These are phyloP conservation scores for Westerdykella sp. DNA, from an alignment of 2,329 filamentous ascomycete species.

Conservation along the genomic window DNA sequence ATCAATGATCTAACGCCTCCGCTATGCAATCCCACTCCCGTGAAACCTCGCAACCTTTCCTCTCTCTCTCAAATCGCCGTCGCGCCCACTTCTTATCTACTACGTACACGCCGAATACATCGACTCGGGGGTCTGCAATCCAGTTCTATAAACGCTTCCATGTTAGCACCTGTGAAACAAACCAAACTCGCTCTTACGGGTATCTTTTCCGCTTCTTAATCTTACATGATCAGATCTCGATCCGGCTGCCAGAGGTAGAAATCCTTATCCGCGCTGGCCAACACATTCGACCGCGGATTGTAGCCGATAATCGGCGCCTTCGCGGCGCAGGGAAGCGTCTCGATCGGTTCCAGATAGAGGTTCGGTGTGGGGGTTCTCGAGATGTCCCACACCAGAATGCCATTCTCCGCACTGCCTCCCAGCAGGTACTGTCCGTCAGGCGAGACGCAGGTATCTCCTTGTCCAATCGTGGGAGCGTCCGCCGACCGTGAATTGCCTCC, in stretches of 20 bases:
- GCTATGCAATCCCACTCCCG: too few relatives aligned
- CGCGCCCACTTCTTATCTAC: neutral
- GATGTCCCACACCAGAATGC: slow-evolving; percentile 83
- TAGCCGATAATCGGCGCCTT: slow-evolving; percentile 71
- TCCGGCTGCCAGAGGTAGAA: slow-evolving; percentile 46
- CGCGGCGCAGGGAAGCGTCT: slow-evolving; percentile 57
- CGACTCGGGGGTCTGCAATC: too few relatives aligned
- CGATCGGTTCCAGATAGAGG: slow-evolving; percentile 57
- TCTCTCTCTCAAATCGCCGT: too few relatives aligned
- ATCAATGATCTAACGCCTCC: too few relatives aligned
- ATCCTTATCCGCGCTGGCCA: slow-evolving; percentile 84
- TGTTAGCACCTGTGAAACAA: too few relatives aligned
- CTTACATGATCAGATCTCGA: slow-evolving; percentile 36
- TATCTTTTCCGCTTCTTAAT: neutral
- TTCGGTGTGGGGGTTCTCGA: slow-evolving; percentile 46
- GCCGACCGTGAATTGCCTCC: slow-evolving; percentile 12
- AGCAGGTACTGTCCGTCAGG: slow-evolving; percentile 86
- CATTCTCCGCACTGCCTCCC: slow-evolving; percentile 64
- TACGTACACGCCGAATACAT: too few relatives aligned
- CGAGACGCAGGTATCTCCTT: slow-evolving; percentile 79
- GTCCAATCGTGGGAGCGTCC: slow-evolving; percentile 35
- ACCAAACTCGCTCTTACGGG: too few relatives aligned
- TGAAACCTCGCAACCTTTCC: too few relatives aligned
- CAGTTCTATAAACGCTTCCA: too few relatives aligned
- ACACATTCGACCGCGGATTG: slow-evolving; percentile 86